Conservation (phyloP, 2,329 filamentous ascomycete species). For the Cladosporium sp. region DNA sequence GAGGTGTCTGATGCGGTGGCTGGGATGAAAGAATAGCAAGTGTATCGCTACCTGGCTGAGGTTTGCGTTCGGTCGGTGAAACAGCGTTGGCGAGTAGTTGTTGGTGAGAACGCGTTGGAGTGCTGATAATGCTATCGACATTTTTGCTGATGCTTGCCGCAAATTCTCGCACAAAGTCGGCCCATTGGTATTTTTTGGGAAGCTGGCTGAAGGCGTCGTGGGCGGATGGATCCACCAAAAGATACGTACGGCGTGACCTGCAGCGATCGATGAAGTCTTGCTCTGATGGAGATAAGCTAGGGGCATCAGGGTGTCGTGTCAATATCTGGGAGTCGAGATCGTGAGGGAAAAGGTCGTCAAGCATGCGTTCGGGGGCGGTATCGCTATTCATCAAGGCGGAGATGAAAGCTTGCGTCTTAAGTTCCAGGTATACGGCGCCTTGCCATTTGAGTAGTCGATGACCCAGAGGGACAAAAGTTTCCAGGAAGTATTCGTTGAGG, state of each 20-base stretch:
- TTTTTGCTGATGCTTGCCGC: slow-evolving; percentile 55
- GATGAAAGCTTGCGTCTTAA: slow-evolving; percentile 65
- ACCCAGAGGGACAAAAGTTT: slow-evolving; percentile 59
- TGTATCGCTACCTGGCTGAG: slow-evolving; percentile 4
- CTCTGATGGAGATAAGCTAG: slow-evolving; percentile 52
- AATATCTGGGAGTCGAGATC: slow-evolving; percentile 52
- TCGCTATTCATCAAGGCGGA: slow-evolving; percentile 55
- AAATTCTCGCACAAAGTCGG: slow-evolving; percentile 57
- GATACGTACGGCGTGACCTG: slow-evolving; percentile 51
- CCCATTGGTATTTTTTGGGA: slow-evolving; percentile 59
- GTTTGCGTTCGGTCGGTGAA: slow-evolving; percentile 4
- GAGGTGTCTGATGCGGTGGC: slow-evolving; percentile 23
- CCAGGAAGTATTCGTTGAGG: slow-evolving; percentile 58
- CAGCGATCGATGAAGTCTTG: slow-evolving; percentile 55
- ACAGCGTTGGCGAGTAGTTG: neutral
- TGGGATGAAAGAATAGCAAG: slow-evolving; percentile 23
- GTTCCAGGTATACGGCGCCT: slow-evolving; percentile 56
- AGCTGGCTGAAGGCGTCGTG: slow-evolving; percentile 44
- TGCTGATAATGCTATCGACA: slow-evolving; percentile 42
- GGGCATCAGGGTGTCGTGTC: slow-evolving; percentile 50
- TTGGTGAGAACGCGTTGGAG: slow-evolving; percentile 24
- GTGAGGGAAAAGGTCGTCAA: slow-evolving; percentile 56
- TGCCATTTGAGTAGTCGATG: slow-evolving; percentile 55
- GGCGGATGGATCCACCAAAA: slow-evolving; percentile 45
- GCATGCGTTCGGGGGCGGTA: slow-evolving; percentile 50